phyloP scores from a whole-genome alignment of 106 monocot species.

The Vanilla planifolia region DNA sequence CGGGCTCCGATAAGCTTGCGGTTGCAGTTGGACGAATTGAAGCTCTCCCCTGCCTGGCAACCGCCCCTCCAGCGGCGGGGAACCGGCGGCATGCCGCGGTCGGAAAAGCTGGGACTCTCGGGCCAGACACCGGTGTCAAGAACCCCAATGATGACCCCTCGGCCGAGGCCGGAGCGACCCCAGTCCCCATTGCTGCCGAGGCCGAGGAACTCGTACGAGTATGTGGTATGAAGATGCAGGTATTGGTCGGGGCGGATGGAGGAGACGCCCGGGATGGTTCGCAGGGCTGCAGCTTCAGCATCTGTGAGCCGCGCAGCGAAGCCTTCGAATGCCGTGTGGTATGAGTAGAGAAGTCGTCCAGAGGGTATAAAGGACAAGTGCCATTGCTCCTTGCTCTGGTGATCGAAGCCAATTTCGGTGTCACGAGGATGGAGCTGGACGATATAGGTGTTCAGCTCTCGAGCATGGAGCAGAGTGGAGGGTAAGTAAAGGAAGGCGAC shows the following conservation, averaged over 20 bases:
- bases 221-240: constrained; percentile 62
- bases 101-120: constrained; percentile 80
- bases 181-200: constrained; percentile 23
- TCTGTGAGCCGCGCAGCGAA: constrained; percentile 57
- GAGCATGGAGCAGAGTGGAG: neutral
- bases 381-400: constrained; percentile 34
- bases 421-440: constrained; percentile 61
- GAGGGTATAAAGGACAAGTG: constrained; percentile 66
- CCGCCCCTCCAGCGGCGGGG: constrained; percentile 62
- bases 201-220: constrained; percentile 76
- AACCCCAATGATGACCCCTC: constrained; percentile 56
- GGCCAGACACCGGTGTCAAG: constrained; percentile 97
- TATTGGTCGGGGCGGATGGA: constrained; percentile 54
- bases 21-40: constrained; percentile 69
- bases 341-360: constrained; percentile 73
- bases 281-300: constrained; percentile 33
- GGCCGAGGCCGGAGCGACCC: constrained; percentile 35
- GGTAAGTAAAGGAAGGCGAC: constrained; percentile 1
- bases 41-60: constrained; percentile 64
- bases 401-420: neutral
- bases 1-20: constrained; percentile 86
- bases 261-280: constrained; percentile 27
- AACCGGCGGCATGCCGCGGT: constrained; percentile 47
- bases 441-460: constrained; percentile 48
- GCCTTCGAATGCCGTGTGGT: constrained; percentile 55